Evolutionary conservation across 1,139 yeast genomes (phyloP).

Genomic region (Geotrichum bryndzae): DNA sequence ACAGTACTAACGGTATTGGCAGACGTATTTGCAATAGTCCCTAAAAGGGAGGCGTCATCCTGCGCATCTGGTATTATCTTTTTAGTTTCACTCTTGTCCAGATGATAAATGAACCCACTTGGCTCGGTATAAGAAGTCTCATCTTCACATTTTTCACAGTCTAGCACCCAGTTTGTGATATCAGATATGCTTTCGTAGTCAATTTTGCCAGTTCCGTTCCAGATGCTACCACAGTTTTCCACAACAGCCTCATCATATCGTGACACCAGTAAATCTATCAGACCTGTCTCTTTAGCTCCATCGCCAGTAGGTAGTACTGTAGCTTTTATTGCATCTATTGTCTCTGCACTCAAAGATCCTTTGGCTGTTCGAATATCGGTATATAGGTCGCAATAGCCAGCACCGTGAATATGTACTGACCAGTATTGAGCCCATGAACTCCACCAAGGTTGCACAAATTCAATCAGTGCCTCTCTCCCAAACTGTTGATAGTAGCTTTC

Average conservation of each 20-base stretch:
- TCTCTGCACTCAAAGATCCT: constrained; percentile 24
- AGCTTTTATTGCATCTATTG: constrained; percentile 25
- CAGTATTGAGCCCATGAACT: constrained; percentile 28
- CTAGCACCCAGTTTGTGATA: constrained; percentile 27
- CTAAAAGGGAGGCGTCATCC: constrained; percentile 2
- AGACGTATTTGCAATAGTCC: constrained; percentile 12
- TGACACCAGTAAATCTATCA: constrained; percentile 24
- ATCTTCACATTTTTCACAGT: constrained; percentile 25
- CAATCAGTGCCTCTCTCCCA: constrained; percentile 21
- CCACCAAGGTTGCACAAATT: constrained; percentile 29
- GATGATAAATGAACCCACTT: constrained; percentile 28
- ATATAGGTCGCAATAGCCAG: constrained; percentile 24
- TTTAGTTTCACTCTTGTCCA: constrained; percentile 16
- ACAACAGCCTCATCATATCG: constrained; percentile 17
- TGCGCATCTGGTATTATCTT: not conserved
- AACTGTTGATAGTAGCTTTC: constrained; percentile 7
- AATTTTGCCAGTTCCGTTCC: constrained; percentile 21
- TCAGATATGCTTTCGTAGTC: constrained; percentile 23
- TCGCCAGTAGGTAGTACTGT: constrained; percentile 22
- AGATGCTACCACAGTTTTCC: constrained; percentile 28
- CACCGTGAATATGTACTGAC: constrained; percentile 24
- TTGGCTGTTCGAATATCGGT: constrained; percentile 22
- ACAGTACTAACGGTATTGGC: constrained; percentile 22
- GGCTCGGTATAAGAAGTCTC: constrained; percentile 26
- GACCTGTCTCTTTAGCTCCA: constrained; percentile 6